Evolutionary conservation across 2,329 filamentous ascomycete genomes (phyloP).

Genomic region (Aspergillus brunneoviolaceus): DNA sequence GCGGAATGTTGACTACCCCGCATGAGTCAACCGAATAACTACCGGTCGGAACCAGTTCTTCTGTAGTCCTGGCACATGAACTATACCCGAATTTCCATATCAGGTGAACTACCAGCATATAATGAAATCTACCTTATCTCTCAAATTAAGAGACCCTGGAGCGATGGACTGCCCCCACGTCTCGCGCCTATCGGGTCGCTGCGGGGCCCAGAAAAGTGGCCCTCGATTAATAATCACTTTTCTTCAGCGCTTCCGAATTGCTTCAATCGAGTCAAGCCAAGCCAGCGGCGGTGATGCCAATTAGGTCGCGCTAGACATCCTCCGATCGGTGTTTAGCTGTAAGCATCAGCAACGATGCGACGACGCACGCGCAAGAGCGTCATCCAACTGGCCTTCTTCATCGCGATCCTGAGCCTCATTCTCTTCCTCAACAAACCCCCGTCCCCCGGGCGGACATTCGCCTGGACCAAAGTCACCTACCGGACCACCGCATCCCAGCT

Average conservation of each 20-base stretch:
- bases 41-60: too few relatives aligned
- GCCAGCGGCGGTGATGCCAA: neutral
- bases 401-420: slow-evolving; percentile 35
- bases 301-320: neutral
- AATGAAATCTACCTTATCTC: neutral
- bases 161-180: neutral
- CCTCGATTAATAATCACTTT: neutral
- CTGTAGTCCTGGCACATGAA: too few relatives aligned
- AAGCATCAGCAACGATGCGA: slow-evolving; percentile 7
- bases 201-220: neutral
- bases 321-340: neutral
- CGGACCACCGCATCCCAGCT: slow-evolving; percentile 35
- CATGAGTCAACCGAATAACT: too few relatives aligned
- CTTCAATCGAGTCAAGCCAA: neutral
- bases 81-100: neutral
- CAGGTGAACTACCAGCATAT: neutral
- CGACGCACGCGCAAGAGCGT: slow-evolving; percentile 29
- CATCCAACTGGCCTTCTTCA: slow-evolving; percentile 38
- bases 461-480: slow-evolving; percentile 49
- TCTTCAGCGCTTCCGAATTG: neutral
- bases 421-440: slow-evolving; percentile 39
- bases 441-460: slow-evolving; percentile 35
- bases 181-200: neutral
- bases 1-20: too few relatives aligned
- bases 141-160: neutral